Conservation (phyloP, 2,329 filamentous ascomycete species). For the Paecilomyces sp. region DNA sequence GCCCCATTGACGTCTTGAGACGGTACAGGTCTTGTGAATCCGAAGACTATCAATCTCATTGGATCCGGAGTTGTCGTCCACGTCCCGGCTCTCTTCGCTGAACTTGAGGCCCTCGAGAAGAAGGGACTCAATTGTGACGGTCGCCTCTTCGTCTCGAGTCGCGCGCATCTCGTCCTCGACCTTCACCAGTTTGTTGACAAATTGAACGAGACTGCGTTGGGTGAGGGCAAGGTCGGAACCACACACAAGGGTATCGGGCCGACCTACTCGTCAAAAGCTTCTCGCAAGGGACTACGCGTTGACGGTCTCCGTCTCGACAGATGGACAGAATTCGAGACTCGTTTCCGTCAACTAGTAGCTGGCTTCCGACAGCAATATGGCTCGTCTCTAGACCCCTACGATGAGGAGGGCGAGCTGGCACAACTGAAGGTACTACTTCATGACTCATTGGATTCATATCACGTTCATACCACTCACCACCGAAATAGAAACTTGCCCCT, state of each 20-base stretch:
- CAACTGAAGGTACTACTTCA: slow-evolving; percentile 11
- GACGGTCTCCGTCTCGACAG: slow-evolving; percentile 52
- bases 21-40: slow-evolving; percentile 37
- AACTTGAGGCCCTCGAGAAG: slow-evolving; percentile 34
- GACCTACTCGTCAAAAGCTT: slow-evolving; percentile 57
- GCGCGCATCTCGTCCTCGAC: slow-evolving; percentile 39
- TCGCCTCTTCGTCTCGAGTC: slow-evolving; percentile 41
- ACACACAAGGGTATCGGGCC: slow-evolving; percentile 48
- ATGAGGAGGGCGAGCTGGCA: slow-evolving; percentile 21
- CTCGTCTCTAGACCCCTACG: slow-evolving; percentile 2
- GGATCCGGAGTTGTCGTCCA: slow-evolving; percentile 42
- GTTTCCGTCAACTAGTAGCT: slow-evolving; percentile 45
- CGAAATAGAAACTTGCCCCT: slow-evolving; percentile 37
- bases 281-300: slow-evolving; percentile 52
- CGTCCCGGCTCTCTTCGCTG: slow-evolving; percentile 43
- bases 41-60: slow-evolving; percentile 40
- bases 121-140: slow-evolving; percentile 36
- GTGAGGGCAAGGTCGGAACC: slow-evolving; percentile 41
- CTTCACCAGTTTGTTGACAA: slow-evolving; percentile 40
- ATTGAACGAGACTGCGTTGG: slow-evolving; percentile 37
- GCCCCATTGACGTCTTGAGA: not conserved
- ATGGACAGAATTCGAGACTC: slow-evolving; percentile 44
- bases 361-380: slow-evolving; percentile 1
- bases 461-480: not conserved
- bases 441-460: not conserved